Base-by-base conservation (phyloP, 2,329 filamentous ascomycete species). In the Venturia asperata region DNA sequence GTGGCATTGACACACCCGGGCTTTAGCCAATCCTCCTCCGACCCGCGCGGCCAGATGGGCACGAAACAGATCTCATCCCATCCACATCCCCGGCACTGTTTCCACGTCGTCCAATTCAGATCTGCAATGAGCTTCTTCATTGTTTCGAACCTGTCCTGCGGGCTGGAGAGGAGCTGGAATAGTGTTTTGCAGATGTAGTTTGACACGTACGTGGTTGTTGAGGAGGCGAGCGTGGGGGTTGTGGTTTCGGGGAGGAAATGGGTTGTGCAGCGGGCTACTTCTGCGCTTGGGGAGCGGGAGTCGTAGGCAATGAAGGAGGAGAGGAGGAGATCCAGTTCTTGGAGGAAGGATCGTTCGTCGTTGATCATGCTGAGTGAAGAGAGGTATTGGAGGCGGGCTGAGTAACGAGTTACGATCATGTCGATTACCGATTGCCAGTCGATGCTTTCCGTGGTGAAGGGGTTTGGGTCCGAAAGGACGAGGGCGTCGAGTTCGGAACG, bases 391-490 rank as follows among this genome's bases (percentile, higher is more conserved):
- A 92, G 74, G 30, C 85, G 78, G 41, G 82, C 76, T 4, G 81
- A 80, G 69, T 88, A 91, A 1, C 88, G 81, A 5, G 78, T 72
- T 4, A 90, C 78, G 4, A 92, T 77, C 78, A 88, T 81, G 69
- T 92, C 89, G 0, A 82, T 80, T 0, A 88, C 77, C 0, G 76
- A 80, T 71, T 91, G 89, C 89, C 89, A 92, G 69, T 90, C 77
- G 34, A 83, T 70, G 3, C 69, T 68, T 9, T 62, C 17, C n/a
- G 7, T 17, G 24, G 34, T 41, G 45, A 34, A 64, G 15, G 60
- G 49, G 30, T 65, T 71, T 37, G 70, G 34, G 15, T 74, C 73
- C 13, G 74, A 68, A 39, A 74, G 68, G 1, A 82, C 74, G 58
- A 84, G 73, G 0, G 71, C 65, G 2, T 74, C 74, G 0, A 88